These are phyloP conservation scores for Kodamaea lidongshanica DNA, from an alignment of 805 yeast species.

Conservation along the genomic window DNA sequence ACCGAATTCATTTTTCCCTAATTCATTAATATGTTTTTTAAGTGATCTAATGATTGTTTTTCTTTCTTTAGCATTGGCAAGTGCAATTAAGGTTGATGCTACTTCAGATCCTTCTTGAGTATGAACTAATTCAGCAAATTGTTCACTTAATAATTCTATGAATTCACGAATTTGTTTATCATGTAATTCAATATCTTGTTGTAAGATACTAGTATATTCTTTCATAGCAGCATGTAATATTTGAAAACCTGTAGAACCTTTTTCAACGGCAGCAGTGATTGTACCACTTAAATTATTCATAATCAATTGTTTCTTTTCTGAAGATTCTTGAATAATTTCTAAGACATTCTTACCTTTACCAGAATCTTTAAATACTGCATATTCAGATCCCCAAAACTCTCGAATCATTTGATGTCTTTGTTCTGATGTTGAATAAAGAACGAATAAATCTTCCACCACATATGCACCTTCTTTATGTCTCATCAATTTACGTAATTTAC, in stretches of 20 bases:
- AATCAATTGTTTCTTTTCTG: slow-evolving; percentile 74
- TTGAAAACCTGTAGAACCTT: slow-evolving; percentile 95
- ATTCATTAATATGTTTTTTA: slow-evolving; percentile 67
- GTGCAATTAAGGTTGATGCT: slow-evolving; percentile 72
- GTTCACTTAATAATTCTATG: slow-evolving; percentile 77
- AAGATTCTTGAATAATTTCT: slow-evolving; percentile 59
- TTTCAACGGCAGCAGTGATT: slow-evolving; percentile 83
- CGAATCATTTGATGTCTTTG: slow-evolving; percentile 88
- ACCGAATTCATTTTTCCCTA: slow-evolving; percentile 83
- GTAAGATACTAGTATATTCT: slow-evolving; percentile 72
- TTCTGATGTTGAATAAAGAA: slow-evolving; percentile 74
- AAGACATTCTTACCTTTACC: slow-evolving; percentile 57
- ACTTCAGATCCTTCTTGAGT: slow-evolving; percentile 93
- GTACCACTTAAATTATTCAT: slow-evolving; percentile 74
- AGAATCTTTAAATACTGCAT: slow-evolving; percentile 78
- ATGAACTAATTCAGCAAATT: slow-evolving; percentile 90
- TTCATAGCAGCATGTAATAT: slow-evolving; percentile 94
- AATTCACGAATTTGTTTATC: slow-evolving; percentile 69
- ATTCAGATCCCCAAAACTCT: slow-evolving; percentile 96
- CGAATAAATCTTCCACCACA: slow-evolving; percentile 88
- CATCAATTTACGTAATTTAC: slow-evolving; percentile 84
- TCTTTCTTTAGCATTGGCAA: slow-evolving; percentile 89
- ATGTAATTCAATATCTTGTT: slow-evolving; percentile 38
- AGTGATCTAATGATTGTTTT: slow-evolving; percentile 66
- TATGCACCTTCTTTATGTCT: slow-evolving; percentile 98